These are phyloP conservation scores for Phtheirospermum japonicum DNA, from an alignment of 257 asterid genomes.

Conservation along the genomic window DNA sequence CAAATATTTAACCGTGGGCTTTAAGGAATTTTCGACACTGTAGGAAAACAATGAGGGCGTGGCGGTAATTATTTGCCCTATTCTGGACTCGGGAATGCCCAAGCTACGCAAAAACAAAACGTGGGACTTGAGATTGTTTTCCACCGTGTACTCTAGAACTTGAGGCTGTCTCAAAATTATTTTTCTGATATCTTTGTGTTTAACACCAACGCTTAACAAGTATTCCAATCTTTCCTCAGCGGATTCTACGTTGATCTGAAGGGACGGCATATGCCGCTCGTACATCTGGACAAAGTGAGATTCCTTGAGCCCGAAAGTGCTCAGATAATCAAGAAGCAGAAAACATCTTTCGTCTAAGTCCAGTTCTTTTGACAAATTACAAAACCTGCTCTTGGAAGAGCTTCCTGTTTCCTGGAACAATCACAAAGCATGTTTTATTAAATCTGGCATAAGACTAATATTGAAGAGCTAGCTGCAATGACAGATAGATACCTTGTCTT, in stretches of 20 bases:
- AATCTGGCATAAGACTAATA: conserved; percentile 12
- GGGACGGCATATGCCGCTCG: conserved; percentile 94
- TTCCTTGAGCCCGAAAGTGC: conserved; percentile 78
- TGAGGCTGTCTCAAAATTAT: conserved; percentile 92
- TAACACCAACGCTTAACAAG: conserved; percentile 78
- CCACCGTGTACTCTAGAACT: conserved; percentile 78
- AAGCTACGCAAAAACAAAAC: conserved; percentile 66
- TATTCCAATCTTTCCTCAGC: conserved; percentile 77
- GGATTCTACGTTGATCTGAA: conserved; percentile 76
- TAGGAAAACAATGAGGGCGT: conserved; percentile 90
- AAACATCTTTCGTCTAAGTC: conserved; percentile 76
- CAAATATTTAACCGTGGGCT: conserved; percentile 82
- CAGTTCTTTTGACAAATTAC: conserved; percentile 61
- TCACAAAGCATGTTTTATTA: conserved; percentile 20
- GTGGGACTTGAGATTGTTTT: conserved; percentile 80
- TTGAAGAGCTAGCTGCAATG: conserved; percentile 23
- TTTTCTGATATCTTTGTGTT: conserved; percentile 71
- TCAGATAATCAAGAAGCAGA: conserved; percentile 81
- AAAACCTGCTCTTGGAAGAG: conserved; percentile 42
- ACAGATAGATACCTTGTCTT: conserved; percentile 42
- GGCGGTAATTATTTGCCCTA: conserved; percentile 79
- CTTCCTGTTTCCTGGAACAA: conserved; percentile 49
- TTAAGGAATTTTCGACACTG: conserved; percentile 83
- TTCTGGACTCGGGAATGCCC: conserved; percentile 84
- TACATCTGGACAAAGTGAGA: conserved; percentile 82